Evolutionary conservation across 495 filamentous ascomycete species (phyloP).

Genomic region (Penicillium herquei): DNA sequence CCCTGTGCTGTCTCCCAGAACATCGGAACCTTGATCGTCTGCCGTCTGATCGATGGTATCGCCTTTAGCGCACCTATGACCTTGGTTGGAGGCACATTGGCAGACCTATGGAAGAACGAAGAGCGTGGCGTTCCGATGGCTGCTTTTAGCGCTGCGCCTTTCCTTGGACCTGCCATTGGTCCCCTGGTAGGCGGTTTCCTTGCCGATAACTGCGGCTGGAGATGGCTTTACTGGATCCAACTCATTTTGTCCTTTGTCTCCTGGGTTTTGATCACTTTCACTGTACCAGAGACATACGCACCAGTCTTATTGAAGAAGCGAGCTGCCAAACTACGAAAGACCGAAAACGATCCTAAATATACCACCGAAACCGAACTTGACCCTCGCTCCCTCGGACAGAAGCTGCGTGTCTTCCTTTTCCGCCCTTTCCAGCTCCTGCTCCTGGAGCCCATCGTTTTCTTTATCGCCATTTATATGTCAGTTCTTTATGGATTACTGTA

Average conservation of each 20-base stretch:
- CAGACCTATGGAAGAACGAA: conserved; percentile 80
- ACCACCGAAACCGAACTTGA: conserved; percentile 77
- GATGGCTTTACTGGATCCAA: conserved; percentile 85
- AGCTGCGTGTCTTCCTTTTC: conserved; percentile 63
- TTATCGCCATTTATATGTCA: conserved; percentile 75
- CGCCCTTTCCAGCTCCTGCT: conserved; percentile 81
- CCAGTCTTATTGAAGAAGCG: conserved; percentile 65
- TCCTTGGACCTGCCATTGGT: conserved; percentile 70
- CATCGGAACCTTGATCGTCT: conserved; percentile 70
- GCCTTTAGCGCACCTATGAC: conserved; percentile 84
- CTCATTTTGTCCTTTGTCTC: conserved; percentile 65
- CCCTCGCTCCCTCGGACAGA: conserved; percentile 59
- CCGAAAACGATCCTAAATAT: conserved; percentile 59
- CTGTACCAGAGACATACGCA: conserved; percentile 77
- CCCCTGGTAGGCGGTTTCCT: conserved; percentile 77
- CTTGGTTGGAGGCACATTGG: conserved; percentile 73
- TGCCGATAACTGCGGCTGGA: conserved; percentile 66
- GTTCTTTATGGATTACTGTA: conserved; percentile 76
- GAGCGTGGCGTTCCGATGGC: conserved; percentile 84
- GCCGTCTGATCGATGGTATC: conserved; percentile 72
- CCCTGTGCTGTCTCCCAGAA: conserved; percentile 75
- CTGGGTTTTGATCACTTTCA: conserved; percentile 73
- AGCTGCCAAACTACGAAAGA: conserved; percentile 64
- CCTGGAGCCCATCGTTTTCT: conserved; percentile 73
- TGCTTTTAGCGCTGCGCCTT: conserved; percentile 77